Base-by-base conservation (phyloP, 805 yeast genomes). In the Lachancea mirantina region DNA sequence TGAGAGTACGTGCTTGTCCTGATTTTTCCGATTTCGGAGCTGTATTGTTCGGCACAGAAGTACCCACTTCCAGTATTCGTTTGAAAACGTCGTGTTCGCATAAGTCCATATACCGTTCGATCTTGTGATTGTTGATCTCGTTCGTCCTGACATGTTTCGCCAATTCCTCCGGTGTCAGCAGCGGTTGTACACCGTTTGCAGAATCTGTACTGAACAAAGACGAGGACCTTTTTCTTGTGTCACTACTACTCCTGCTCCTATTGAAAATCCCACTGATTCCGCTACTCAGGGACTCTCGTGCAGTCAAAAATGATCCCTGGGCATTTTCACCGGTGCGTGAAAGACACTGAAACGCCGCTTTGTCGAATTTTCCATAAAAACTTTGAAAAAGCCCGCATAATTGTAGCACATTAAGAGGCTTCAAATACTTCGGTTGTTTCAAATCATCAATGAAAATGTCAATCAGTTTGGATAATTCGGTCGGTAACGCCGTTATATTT, bases 241-340 rank as follows among this genome's bases (percentile, higher is more conserved):
- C 33, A 18, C 51, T 40, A n/a, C 46, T 40, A 41, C 62, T 55
- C 27, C 62, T 47, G 30, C 58, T 53, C 14, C 60, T 41, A 8
- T 54, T 52, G 45, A 57, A 57, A 6, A 57, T 52, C 2, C 61
- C 60, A 34, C 61, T 55, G 23, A 57, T 35, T 1, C 62, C 62
- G 26, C 57, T 52, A 28, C 57, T 55, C 15, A 54, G 36, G 2
- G 52, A 38, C 23, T 56, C 61, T 17, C 50, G 46, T 0, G 59
- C 57, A 23, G 30, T 37, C 13, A 52, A 32, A 28, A 50, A 47
- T 2, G 49, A 31, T 13, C 26, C 32, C 1, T 32, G 6, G 18
- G 19, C 17, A 13, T 8, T 23, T 7, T 30, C 35, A 11, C 15
- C 14, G 8, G 16, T n/a, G 9, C 19, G 14, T 14, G 26, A 38